Evolutionary conservation across 768 basidiomycete genomes (phyloP).

Genomic region (Rhizopogon vinicolor): DNA sequence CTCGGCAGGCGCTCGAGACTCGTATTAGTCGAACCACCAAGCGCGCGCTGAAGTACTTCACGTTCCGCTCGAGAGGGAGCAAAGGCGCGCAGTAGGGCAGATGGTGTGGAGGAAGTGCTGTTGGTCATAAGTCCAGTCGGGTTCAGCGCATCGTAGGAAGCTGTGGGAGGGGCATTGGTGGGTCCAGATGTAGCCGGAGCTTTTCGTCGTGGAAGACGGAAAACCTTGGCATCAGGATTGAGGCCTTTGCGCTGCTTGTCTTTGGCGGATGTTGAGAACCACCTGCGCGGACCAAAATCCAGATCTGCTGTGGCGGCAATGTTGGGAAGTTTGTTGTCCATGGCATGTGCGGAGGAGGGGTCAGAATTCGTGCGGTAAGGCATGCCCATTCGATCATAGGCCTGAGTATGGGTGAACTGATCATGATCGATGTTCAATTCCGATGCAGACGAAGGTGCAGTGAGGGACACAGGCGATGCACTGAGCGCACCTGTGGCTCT

Average conservation of each 20-base stretch:
- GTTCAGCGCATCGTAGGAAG: conserved; percentile 52
- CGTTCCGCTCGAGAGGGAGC: conserved; percentile 87
- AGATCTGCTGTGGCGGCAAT: conserved; percentile 8
- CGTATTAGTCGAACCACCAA: conserved; percentile 68
- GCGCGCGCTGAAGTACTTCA: conserved; percentile 74
- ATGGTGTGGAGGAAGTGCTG: conserved; percentile 37
- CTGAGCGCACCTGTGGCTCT: conserved; percentile 20
- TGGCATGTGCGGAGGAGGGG: conserved; percentile 16
- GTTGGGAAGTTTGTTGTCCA: conserved; percentile 9
- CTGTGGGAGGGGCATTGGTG: conserved; percentile 5
- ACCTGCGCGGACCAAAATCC: conserved; percentile 36
- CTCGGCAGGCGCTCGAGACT: conserved; percentile 77
- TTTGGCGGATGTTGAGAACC: conserved; percentile 40
- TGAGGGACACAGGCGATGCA: conserved; percentile 39
- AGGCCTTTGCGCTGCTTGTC: conserved; percentile 61
- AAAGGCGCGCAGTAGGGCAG: conserved; percentile 69
- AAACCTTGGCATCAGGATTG: conserved; percentile 85
- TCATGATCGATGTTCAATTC: conserved; percentile 35
- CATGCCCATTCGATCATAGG: conserved; percentile 20
- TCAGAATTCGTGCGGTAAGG: conserved; percentile 33
- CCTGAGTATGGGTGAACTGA: conserved; percentile 28
- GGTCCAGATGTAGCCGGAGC: neutral
- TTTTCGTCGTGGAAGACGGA: conserved; percentile 44
- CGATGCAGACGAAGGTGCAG: conserved; percentile 20
- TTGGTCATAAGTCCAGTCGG: conserved; percentile 49